Base-by-base conservation (phyloP, 1,284 basidiomycete species). In the Ganoderma boninense region DNA sequence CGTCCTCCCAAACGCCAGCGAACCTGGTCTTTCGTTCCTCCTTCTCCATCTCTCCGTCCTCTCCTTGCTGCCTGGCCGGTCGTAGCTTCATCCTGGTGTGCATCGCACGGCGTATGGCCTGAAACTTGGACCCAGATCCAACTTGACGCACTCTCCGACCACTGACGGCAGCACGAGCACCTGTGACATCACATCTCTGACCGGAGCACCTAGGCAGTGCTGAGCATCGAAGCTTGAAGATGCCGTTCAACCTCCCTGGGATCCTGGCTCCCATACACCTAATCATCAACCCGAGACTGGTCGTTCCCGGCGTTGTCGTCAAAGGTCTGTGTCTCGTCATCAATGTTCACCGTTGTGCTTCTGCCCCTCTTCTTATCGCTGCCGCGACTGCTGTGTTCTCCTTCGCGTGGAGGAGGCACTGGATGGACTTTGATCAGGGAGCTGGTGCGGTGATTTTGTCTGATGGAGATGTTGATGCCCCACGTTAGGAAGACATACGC, bases 181-280 rank as follows among this genome's bases (percentile, higher is more conserved):
- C 54, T 57, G 29, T 57, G 54, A 35, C 29, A 35, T 35, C 29
- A 29, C 54, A 26, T 32, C 54, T 32, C 54, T 56, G 54, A 56
- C 54, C 5, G 26, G 23, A 20, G 54, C 26, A 40, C 54, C 16
- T 4, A 14, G 54, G 54, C 54, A 7, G 29, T 18, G 54, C 54
- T 32, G 54, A 13, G 54, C 32, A 20, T 20, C 5, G 64, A 70
- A 64, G 49, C 93, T 94, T 14, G 64, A 70, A 64, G 49, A 94
- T 94, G 92, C 91, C 92, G 4, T 80, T 94, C 75, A 96, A 96
- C 79, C 80, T 96, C 38, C 89, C 95, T 0, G 95, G 94, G 62
- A 82, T 92, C 6, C 83, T 95, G 2, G 93, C 90, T 32, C 90
- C 94, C 20, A 85, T 97, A 66, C 91, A 94, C 29, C 86, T 95